Conservation (phyloP, 352 stramenopile species). For the Blastocystis sp. region DNA sequence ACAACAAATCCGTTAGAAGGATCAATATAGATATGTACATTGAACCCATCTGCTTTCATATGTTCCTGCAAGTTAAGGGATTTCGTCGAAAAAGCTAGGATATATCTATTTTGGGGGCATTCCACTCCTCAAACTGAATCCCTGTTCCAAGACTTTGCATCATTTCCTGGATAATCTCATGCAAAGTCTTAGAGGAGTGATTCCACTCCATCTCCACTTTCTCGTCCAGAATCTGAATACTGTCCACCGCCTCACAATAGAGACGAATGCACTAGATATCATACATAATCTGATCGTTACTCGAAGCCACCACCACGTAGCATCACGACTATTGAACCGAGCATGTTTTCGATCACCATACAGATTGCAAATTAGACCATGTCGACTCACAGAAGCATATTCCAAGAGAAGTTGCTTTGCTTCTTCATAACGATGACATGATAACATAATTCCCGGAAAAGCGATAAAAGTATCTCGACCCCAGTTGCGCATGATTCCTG, state of each 20-base stretch:
- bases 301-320: conserved; percentile 63
- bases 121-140: conserved; percentile 62
- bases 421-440: conserved; percentile 50
- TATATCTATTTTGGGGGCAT: conserved; percentile 63
- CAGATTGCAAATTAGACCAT: conserved; percentile 64
- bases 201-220: not conserved
- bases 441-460: conserved; percentile 60
- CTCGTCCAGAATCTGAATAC: not conserved
- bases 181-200: not conserved
- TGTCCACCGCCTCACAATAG: not conserved
- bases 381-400: conserved; percentile 44
- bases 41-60: conserved; percentile 63
- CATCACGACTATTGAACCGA: conserved; percentile 64
- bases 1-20: conserved; percentile 55
- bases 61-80: conserved; percentile 24
- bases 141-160: conserved; percentile 27
- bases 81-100: not conserved
- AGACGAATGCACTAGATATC: not conserved
- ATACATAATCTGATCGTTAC: not conserved
- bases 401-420: conserved; percentile 30
- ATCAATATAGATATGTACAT: conserved; percentile 46
- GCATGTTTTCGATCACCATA: conserved; percentile 17
- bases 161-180: conserved; percentile 59
- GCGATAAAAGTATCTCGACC: conserved; percentile 65
- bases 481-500: conserved; percentile 65